A percentile compares a stretch with the other conserved stretches of the same genome.
These are phyloP conservation scores for Panaeolus cyanescens DNA, from an alignment of 768 basidiomycete species.

Conservation along the genomic window DNA sequence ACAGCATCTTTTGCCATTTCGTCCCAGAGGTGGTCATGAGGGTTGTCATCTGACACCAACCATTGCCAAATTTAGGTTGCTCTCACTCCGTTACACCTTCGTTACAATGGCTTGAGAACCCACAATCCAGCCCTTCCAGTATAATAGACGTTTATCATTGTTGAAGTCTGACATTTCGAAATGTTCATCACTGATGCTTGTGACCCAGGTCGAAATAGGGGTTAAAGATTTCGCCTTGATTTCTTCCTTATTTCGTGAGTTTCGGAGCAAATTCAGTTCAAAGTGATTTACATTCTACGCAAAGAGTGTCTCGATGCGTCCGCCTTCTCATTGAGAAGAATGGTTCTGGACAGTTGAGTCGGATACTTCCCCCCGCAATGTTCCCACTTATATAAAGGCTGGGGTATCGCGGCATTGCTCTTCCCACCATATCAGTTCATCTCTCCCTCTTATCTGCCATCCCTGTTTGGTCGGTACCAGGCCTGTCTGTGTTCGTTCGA, in stretches of 20 bases:
- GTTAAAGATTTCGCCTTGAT: background rate
- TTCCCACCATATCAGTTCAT: background rate
- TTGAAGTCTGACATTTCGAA: no score
- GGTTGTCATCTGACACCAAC: background rate
- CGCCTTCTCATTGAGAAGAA: background rate
- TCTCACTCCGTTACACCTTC: background rate
- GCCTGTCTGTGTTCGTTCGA: background rate
- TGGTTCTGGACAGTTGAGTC: background rate
- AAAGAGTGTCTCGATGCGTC: background rate
- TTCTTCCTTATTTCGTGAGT: background rate
- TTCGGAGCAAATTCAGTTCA: background rate
- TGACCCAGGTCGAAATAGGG: no score
- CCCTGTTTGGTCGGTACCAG: background rate
- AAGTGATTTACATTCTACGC: background rate
- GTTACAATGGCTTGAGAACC: no score
- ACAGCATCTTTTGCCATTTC: background rate
- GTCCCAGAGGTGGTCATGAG: background rate
- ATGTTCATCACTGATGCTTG: no score
- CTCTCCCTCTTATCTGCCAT: conserved; percentile 5
- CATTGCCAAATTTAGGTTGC: background rate
- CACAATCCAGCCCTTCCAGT: no score
- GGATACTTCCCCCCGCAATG: background rate
- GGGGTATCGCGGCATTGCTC: background rate
- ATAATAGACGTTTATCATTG: no score
- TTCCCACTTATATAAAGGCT: conserved; percentile 10